Percentiles rank a stretch among this genome's conserved stretches.
Evolutionary conservation across 2,329 filamentous ascomycete genomes (phyloP).

Genomic region (Arthrobotrys sinensis): DNA sequence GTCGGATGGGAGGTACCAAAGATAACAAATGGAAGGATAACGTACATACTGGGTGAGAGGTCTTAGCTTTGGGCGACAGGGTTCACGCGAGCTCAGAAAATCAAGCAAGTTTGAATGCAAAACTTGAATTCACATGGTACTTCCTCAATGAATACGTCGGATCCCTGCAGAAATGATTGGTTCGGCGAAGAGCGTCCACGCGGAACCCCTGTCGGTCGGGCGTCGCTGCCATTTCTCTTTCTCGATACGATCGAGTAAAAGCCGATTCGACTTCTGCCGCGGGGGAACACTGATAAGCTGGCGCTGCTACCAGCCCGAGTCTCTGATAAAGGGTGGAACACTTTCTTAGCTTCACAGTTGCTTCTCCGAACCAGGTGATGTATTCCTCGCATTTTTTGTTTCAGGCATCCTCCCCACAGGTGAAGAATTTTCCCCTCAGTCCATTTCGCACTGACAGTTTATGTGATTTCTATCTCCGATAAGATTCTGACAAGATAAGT

Average conservation of each 20-base stretch:
- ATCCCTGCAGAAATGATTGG: slow-evolving; percentile 49
- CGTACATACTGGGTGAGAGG: too few relatives aligned
- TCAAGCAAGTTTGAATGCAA: slow-evolving; percentile 20
- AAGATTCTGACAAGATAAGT: slow-evolving; percentile 24
- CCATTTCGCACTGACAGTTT: slow-evolving; percentile 20
- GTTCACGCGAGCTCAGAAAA: slow-evolving; percentile 56
- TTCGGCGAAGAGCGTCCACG: slow-evolving; percentile 58
- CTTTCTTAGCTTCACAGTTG: not conserved
- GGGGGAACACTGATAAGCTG: slow-evolving; percentile 55
- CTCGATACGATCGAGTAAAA: slow-evolving; percentile 60
- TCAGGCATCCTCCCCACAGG: slow-evolving; percentile 25
- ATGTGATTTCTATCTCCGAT: not conserved
- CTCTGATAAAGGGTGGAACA: slow-evolving; percentile 19
- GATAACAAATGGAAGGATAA: slow-evolving; percentile 41
- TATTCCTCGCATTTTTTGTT: slow-evolving; percentile 1
- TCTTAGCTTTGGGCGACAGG: slow-evolving; percentile 46
- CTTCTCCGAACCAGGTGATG: slow-evolving; percentile 12
- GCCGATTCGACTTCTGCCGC: slow-evolving; percentile 31
- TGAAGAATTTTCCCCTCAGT: slow-evolving; percentile 22
- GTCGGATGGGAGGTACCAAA: slow-evolving; percentile 48
- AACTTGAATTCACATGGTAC: not conserved
- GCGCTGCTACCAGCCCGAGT: not conserved
- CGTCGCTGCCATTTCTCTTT: slow-evolving; percentile 48
- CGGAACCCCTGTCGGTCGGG: slow-evolving; percentile 37
- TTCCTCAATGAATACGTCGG: slow-evolving; percentile 12